Evolutionary conservation across 805 yeast genomes (phyloP), one percentile per base, ranked within the genome.

Genomic region (Kluyveromyces nonfermentans): DNA sequence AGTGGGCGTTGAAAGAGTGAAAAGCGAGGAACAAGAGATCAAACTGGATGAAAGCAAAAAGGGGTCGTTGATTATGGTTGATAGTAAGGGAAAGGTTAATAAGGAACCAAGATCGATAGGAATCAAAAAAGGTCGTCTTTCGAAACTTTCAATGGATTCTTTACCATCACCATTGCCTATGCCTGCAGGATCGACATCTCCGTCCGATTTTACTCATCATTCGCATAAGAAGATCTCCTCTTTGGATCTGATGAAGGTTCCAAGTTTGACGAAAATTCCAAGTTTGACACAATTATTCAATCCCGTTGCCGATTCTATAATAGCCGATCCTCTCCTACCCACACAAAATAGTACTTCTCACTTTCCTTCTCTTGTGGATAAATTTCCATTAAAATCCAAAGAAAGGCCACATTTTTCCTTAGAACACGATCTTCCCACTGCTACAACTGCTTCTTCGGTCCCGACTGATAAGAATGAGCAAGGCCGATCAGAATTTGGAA

Each of bases 401-500:
- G 40, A 37, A 21, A 37, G 22, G 31, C 15, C 38, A 12, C 35
- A 33, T 33, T 12, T 16, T 33, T 16, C 20, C 9, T 18, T 18
- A 33, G 20, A 33, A 33, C 8, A 33, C n/a, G 19, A 16, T 7
- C 16, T 15, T 12, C n/a, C 35, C 5, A 10, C 35, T 33, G n/a
- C 35, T 17, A 8, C n/a, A 7, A 33, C n/a, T n/a, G n/a, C n/a
- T n/a, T n/a, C n/a, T n/a, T n/a, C n/a, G n/a, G n/a, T n/a, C n/a
- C n/a, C n/a, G n/a, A n/a, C n/a, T n/a, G n/a, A n/a, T 30, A n/a
- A 25, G 4, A 25, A 25, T 25, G 30, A 25, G 12, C 36, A 12
- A 33, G 20, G n/a, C 7, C 8, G 36, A 33, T 15, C 36, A 33
- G 46, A 50, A 15, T 74, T 79, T 35, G 72, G 78, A 16, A 77